Evolutionary conservation across 345 rosid genomes (phyloP).

Genomic region (Atalantia buxifolia): DNA sequence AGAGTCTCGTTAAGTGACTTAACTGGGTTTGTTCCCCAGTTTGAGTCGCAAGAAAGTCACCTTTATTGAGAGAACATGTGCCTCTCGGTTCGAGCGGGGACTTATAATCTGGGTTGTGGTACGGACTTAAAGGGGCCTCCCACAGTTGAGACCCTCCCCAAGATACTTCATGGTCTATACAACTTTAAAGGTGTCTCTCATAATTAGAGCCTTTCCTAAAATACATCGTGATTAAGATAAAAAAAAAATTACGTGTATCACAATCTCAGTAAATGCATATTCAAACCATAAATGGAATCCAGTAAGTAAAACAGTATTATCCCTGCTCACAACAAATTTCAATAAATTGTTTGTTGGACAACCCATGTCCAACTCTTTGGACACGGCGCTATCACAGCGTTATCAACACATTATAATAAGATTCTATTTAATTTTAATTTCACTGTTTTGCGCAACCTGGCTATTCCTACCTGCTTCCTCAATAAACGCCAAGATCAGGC

Average conservation of each 20-base stretch:
- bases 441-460: neutral
- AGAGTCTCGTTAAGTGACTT: too few relatives aligned
- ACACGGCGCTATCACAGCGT: neutral
- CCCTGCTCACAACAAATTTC: neutral
- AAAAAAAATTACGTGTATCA: neutral
- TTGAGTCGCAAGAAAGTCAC: rapidly evolving
- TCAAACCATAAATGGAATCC: neutral
- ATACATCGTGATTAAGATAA: too few relatives aligned
- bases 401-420: neutral
- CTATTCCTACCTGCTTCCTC: too few relatives aligned
- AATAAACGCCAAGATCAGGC: too few relatives aligned
- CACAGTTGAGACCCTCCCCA: rapidly evolving
- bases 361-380: neutral
- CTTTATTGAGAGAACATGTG: too few relatives aligned
- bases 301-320: neutral
- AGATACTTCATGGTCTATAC: rapidly evolving
- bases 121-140: rapidly evolving
- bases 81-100: too few relatives aligned
- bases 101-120: too few relatives aligned
- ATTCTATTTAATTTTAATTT: too few relatives aligned
- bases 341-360: neutral
- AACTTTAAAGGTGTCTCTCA: too few relatives aligned
- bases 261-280: neutral
- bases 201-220: too few relatives aligned
- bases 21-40: too few relatives aligned